Evolutionary conservation across 352 stramenopile species (phyloP).

Genomic region (Globisporangium nunn): DNA sequence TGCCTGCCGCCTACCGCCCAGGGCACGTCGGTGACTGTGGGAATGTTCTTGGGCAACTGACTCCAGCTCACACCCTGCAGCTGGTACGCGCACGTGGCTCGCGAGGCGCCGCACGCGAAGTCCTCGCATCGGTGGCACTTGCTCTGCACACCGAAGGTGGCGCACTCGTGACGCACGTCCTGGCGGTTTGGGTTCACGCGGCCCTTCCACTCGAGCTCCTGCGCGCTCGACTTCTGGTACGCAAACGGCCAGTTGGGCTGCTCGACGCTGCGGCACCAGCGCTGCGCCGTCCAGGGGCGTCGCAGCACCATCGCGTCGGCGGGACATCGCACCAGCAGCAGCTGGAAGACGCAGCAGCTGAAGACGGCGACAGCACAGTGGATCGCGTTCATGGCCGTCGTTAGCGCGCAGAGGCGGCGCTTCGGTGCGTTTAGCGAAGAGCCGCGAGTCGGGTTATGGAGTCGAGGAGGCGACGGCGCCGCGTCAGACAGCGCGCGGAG

Average conservation of each 20-base stretch:
- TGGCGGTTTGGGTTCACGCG: slow-evolving; percentile 85
- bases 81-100: slow-evolving; percentile 81
- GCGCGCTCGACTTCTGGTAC: slow-evolving; percentile 79
- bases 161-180: slow-evolving; percentile 90
- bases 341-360: background rate
- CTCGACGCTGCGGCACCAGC: slow-evolving; percentile 83
- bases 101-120: slow-evolving; percentile 60
- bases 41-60: slow-evolving; percentile 82
- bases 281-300: slow-evolving; percentile 81
- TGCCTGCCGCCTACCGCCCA: slow-evolving; percentile 88
- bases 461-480: background rate
- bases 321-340: background rate
- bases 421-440: background rate
- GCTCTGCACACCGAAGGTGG: slow-evolving; percentile 79
- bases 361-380: background rate
- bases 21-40: slow-evolving; percentile 88
- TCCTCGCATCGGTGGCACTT: slow-evolving; percentile 93
- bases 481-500: too few species aligned
- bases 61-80: slow-evolving; percentile 87
- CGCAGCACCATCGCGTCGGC: slow-evolving; percentile 53
- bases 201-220: slow-evolving; percentile 86
- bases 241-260: slow-evolving; percentile 90
- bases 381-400: background rate
- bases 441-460: background rate
- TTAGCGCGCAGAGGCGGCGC: background rate